phyloP scores from a whole-genome alignment of 257 asterid genomes.

The Solanum okadae region DNA sequence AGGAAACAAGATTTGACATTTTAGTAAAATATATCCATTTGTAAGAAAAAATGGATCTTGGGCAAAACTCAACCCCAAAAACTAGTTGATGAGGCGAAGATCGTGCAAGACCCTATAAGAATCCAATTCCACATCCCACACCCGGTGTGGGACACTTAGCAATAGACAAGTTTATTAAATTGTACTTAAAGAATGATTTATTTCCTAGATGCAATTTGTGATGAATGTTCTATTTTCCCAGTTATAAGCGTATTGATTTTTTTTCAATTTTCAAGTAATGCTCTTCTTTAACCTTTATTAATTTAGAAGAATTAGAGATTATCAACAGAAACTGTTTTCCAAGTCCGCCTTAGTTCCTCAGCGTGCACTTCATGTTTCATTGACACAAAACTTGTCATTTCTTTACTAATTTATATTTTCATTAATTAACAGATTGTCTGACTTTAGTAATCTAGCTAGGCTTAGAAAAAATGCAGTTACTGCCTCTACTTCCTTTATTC shows the following conservation, averaged over 20 bases:
- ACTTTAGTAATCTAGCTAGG: neutral
- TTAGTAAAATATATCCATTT: neutral
- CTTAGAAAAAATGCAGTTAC: conserved; percentile 25
- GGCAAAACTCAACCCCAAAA: neutral
- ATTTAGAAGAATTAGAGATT: neutral
- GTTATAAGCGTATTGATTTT: neutral
- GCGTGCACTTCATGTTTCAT: neutral
- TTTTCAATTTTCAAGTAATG: neutral
- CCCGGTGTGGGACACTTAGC: neutral
- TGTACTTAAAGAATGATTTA: neutral
- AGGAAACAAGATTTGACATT: neutral
- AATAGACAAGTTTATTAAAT: neutral
- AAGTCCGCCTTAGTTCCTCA: neutral
- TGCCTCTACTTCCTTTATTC: conserved; percentile 23
- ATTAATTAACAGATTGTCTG: neutral
- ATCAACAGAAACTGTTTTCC: neutral
- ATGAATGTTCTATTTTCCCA: neutral
- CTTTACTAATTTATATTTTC: neutral
- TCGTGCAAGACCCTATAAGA: neutral
- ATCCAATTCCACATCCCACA: neutral
- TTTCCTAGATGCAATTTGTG: neutral
- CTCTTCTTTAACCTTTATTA: neutral
- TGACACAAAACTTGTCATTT: neutral
- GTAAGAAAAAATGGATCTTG: neutral
- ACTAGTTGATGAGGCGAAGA: neutral